These are phyloP conservation scores for Talaromyces albobiverticillius DNA, from an alignment of 2,329 filamentous ascomycete genomes.

Conservation along the genomic window DNA sequence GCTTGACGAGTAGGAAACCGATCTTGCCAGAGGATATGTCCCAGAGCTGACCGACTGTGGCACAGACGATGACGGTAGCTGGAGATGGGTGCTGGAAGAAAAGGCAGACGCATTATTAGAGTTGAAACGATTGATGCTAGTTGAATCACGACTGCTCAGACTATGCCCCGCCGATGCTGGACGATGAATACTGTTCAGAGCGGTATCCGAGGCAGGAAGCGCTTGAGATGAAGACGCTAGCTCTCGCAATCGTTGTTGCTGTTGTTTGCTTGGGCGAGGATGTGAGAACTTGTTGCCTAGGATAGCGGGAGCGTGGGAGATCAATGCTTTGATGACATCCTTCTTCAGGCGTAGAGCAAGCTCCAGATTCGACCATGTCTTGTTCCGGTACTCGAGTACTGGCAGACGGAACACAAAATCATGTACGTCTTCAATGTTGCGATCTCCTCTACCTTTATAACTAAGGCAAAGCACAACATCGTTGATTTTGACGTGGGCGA, in stretches of 20 bases:
- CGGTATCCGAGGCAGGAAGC: slow-evolving; percentile 43
- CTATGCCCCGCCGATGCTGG: slow-evolving; percentile 28
- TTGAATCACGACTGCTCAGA: slow-evolving; percentile 36
- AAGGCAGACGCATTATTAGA: slow-evolving; percentile 16
- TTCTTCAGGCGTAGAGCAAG: slow-evolving; percentile 90
- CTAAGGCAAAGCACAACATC: slow-evolving; percentile 93
- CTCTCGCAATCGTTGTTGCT: slow-evolving; percentile 76
- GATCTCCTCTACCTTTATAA: slow-evolving; percentile 93
- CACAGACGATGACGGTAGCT: slow-evolving; percentile 23
- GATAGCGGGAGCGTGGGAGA: slow-evolving; percentile 93
- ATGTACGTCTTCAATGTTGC: slow-evolving; percentile 95
- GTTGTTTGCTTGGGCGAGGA: slow-evolving; percentile 76
- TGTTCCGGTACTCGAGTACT: slow-evolving; percentile 93
- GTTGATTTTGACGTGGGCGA: slow-evolving; percentile 91
- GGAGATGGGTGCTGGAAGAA: not conserved
- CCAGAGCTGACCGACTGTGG: slow-evolving; percentile 34
- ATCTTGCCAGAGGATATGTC: slow-evolving; percentile 34
- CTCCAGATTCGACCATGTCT: slow-evolving; percentile 98
- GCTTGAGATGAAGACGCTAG: slow-evolving; percentile 71
- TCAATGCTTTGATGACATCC: slow-evolving; percentile 87
- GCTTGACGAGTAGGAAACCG: slow-evolving; percentile 34
- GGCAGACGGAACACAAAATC: slow-evolving; percentile 96
- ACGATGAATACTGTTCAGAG: slow-evolving; percentile 13
- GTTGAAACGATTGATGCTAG: slow-evolving; percentile 31
- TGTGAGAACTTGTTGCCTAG: slow-evolving; percentile 96